Evolutionary conservation across 2,329 filamentous ascomycete genomes (phyloP).

Genomic region (Meredithiella fracta): DNA sequence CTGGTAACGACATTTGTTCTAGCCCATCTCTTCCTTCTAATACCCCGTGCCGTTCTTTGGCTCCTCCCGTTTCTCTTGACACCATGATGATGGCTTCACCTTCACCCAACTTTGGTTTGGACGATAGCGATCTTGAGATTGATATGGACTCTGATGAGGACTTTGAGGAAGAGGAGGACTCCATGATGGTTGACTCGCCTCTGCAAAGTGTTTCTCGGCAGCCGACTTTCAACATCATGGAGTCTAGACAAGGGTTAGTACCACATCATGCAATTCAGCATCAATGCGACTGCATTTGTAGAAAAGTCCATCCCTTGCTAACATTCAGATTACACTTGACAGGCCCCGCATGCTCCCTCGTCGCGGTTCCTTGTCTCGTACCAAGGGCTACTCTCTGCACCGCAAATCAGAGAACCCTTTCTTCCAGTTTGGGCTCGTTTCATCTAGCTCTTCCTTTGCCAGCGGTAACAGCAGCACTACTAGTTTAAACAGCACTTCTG

Average conservation of each 20-base stretch:
- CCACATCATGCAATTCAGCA: background rate
- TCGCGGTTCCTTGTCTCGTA: constrained; percentile 12
- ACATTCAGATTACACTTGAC: constrained; percentile 1
- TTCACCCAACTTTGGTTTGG: constrained; percentile 2
- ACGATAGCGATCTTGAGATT: constrained; percentile 9
- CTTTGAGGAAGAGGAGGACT: constrained; percentile 11
- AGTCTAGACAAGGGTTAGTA: constrained; percentile 11
- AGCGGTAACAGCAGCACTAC: constrained; percentile 11
- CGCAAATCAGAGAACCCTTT: constrained; percentile 3
- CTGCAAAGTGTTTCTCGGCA: constrained; percentile 9
- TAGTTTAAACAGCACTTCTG: constrained; percentile 14
- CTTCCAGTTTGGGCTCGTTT: constrained; percentile 10
- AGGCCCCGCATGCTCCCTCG: constrained; percentile 8
- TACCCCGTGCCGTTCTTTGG: constrained; percentile 7
- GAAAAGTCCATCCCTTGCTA: background rate
- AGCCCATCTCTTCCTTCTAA: constrained; percentile 28
- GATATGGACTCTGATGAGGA: constrained; percentile 11
- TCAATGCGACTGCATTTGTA: background rate
- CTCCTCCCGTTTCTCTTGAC: constrained; percentile 8
- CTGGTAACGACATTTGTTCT: constrained; percentile 47
- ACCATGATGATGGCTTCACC: constrained; percentile 14
- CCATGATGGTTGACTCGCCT: constrained; percentile 13
- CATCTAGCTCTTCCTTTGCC: constrained; percentile 9
- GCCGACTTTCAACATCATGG: constrained; percentile 5
- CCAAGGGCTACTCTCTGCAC: constrained; percentile 11